Evolutionary conservation across 2,329 filamentous ascomycete genomes (phyloP).

Genomic region (Beauveria sp.): DNA sequence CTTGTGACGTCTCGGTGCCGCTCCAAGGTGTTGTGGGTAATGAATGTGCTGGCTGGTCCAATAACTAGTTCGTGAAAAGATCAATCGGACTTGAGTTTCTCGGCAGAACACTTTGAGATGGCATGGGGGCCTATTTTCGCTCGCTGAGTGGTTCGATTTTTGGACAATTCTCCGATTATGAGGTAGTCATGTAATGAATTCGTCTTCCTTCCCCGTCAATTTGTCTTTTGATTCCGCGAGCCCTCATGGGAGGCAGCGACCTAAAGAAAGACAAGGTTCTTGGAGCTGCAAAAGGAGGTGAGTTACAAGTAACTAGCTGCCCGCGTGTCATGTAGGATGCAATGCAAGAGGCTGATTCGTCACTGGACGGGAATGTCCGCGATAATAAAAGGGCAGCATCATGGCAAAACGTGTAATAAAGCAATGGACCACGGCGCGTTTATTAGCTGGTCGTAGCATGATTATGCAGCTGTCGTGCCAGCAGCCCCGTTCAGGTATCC

Average conservation of each 20-base stretch:
- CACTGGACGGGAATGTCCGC: too few relatives aligned
- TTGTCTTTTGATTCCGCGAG: too few relatives aligned
- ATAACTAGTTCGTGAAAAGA: neutral
- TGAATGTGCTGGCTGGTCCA: neutral
- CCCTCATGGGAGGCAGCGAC: too few relatives aligned
- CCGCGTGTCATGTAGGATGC: neutral
- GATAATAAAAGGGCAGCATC: neutral
- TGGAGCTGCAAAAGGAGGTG: neutral
- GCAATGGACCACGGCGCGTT: neutral
- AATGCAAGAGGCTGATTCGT: neutral
- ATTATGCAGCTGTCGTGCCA: neutral
- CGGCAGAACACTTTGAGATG: neutral
- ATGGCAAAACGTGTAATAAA: neutral
- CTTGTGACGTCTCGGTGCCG: slow-evolving; percentile 4
- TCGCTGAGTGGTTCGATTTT: neutral
- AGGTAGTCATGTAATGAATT: neutral
- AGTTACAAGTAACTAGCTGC: neutral
- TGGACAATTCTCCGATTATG: neutral
- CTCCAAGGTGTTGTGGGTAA: slow-evolving; percentile 1
- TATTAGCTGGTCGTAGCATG: too few relatives aligned
- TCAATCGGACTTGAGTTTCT: slow-evolving; percentile 5
- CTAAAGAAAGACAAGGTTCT: neutral
- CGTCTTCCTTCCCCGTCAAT: too few relatives aligned
- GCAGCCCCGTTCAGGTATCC: neutral
- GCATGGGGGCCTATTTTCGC: neutral